Conservation (phyloP, 208 protist genomes). For the Borovskyia barvae region DNA sequence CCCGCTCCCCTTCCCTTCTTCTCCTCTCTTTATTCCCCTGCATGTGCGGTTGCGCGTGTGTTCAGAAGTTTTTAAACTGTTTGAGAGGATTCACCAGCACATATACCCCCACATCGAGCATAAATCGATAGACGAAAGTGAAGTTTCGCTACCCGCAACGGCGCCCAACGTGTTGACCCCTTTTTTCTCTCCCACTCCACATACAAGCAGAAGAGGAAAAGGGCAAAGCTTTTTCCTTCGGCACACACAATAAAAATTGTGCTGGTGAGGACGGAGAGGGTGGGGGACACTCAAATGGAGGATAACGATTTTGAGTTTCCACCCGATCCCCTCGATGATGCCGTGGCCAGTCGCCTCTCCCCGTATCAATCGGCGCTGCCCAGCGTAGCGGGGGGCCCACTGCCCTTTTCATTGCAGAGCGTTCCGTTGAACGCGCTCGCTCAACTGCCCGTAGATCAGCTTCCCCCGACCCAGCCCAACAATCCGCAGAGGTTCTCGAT, state of each 20-base stretch:
- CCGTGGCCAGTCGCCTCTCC: slow-evolving; percentile 13
- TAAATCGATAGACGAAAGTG: too few relatives aligned
- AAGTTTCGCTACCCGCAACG: too few relatives aligned
- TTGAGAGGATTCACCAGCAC: too few relatives aligned
- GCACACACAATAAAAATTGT: background rate
- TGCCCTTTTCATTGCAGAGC: background rate
- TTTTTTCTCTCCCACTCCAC: background rate
- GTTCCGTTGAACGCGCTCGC: slow-evolving; percentile 50
- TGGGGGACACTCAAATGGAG: slow-evolving; percentile 22
- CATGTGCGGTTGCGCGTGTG: too few relatives aligned
- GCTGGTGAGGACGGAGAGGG: too few relatives aligned
- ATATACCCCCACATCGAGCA: too few relatives aligned
- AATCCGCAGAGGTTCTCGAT: slow-evolving; percentile 51
- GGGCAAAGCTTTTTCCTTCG: background rate
- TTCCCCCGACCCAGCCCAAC: slow-evolving; percentile 67
- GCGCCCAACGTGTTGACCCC: background rate
- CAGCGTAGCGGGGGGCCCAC: background rate
- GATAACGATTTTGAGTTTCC: slow-evolving; percentile 85
- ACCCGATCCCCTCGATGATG: slow-evolving; percentile 49
- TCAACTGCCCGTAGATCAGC: slow-evolving; percentile 64
- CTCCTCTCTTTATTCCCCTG: too few relatives aligned
- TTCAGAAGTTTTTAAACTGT: too few relatives aligned
- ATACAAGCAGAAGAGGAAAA: background rate
- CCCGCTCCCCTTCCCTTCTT: too few relatives aligned
- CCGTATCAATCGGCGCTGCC: slow-evolving; percentile 3